Evolutionary conservation across 2,329 filamentous ascomycete genomes (phyloP), one percentile per base, ranked within the genome.

Genomic region (Diaporthe vexans): DNA sequence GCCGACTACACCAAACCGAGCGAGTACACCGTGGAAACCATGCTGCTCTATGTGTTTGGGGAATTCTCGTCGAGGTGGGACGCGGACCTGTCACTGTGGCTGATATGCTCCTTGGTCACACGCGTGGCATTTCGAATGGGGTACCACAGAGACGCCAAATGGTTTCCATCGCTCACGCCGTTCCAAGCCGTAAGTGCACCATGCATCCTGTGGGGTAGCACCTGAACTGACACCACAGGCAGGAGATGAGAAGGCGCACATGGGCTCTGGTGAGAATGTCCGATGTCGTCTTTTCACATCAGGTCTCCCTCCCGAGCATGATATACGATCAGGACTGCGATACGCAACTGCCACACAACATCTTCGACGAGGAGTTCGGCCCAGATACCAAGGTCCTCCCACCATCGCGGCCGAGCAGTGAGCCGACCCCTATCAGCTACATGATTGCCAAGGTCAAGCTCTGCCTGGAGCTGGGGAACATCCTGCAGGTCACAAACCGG

Each of bases 281-380:
- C 37, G 94, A 97, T 80, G 87, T 94, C 15, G 87, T 95, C 72
- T 94, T 95, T 79, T 96, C 94, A 0, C 93, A 94, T 75, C 93
- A 95, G 79, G 87, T 91, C 3, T 90, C 88, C n/a, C 80, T 91
- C 26, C 89, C 90, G 6, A 89, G 84, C 75, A 95, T 95, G 88
- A 92, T 95, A 35, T 90, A 93, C 76, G 89, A 93, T 17, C 88
- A 93, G 63, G 92, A 95, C 79, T 95, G 91, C 72, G 94, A 97
- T 79, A 93, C 94, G 0, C 88, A 93, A 78, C 84, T 94, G 8
- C 94, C 94, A 0, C 90, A 91, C 73, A 97, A 96, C 79, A 88
- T 96, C 21, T 94, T 94, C 80, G 94, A 97, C 78, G 93, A 95
- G 76, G 94, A 96, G 77, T 92, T 97, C 52, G 89, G 91, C 61